A percentile compares a stretch with the other conserved stretches of the same genome.
phyloP scores from a whole-genome alignment of 352 stramenopile genomes.

The Thalassiosira ordinaria region DNA sequence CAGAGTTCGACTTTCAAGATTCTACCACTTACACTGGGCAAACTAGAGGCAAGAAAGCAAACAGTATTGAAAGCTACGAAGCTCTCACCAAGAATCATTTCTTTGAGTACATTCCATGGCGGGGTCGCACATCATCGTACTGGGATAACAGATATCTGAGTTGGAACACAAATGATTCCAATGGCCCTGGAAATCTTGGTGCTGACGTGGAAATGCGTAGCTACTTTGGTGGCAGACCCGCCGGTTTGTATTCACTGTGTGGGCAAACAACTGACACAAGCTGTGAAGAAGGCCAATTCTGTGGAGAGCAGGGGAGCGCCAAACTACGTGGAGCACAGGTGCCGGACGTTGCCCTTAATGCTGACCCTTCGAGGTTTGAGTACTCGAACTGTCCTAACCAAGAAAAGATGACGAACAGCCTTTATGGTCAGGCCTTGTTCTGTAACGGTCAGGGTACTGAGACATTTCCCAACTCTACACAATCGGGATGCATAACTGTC shows the following conservation, averaged over 20 bases:
- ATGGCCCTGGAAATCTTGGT: conserved; percentile 25
- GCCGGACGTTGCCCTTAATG: conserved; percentile 6
- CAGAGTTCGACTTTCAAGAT: conserved; percentile 52
- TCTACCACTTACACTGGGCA: conserved; percentile 48
- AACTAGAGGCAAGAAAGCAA: conserved; percentile 30
- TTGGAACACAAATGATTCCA: conserved; percentile 51
- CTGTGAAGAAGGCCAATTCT: conserved; percentile 14
- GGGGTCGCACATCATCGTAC: conserved; percentile 88
- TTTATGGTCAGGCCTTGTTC: conserved; percentile 16
- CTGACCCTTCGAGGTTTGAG: conserved; percentile 5
- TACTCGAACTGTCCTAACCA: conserved; percentile 1
- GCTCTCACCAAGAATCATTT: conserved; percentile 75
- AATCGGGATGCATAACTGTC: neutral
- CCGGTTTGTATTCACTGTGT: conserved; percentile 35
- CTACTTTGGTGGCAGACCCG: conserved; percentile 35
- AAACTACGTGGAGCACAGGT: conserved; percentile 12
- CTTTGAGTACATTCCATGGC: conserved; percentile 90
- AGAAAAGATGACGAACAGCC: conserved; percentile 6
- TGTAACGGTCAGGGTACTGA: conserved; percentile 22
- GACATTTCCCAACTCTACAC: neutral
- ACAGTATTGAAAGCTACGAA: conserved; percentile 79
- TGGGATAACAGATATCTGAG: conserved; percentile 88
- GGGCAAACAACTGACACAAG: conserved; percentile 21
- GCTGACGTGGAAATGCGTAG: conserved; percentile 6
- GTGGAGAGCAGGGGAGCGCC: conserved; percentile 13